Base-by-base conservation (phyloP, 2,329 filamentous ascomycete species). In the Cytospora piceae region DNA sequence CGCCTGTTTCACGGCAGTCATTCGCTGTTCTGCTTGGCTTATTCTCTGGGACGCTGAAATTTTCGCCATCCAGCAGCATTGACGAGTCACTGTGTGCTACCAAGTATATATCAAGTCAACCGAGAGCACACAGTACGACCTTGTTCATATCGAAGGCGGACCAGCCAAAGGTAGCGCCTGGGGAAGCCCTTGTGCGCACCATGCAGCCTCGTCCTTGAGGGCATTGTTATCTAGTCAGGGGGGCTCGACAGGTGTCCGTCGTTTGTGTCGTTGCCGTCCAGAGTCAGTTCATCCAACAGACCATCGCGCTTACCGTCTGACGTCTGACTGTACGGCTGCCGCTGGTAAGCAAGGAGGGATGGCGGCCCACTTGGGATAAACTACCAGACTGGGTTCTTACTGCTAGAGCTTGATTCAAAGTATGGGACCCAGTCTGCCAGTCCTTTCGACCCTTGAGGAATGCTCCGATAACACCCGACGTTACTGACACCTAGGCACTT, bases 341-440 rank as follows among this genome's bases (percentile, higher is more conserved):
- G 55, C 57, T 55, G 37, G 37, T 37, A 60, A 61, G 56, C 52
- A 54, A 54, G 62, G 46, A 49, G 60, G 61, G 22, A 37, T 63
- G 9, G 3, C n/a, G 11, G 46, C 46, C 46, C 46, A 49, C 46
- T 49, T 49, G 46, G 11, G n/a, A 24, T 20, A 9, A 49, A 5
- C 46, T 49, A 57, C 11, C 14, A 15, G 34, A 37, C 31, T 15
- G 29, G 54, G 32, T 22, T 39, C 54, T 57, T 37, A 31, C 52
- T 32, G 31, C 9, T 46, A 34, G 32, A 57, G 11, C n/a, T 22
- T 24, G 62, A 61, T 55, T 59, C 56, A 34, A 55, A n/a, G 57
- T 27, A 55, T 34, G 20, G 8, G 17, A 2, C 32, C 11, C 54
- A 37, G 9, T 22, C 58, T 15, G 20, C 11, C 54, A 37, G 20